Evolutionary conservation across 345 rosid species (phyloP).

Genomic region (Heritiera littoralis): DNA sequence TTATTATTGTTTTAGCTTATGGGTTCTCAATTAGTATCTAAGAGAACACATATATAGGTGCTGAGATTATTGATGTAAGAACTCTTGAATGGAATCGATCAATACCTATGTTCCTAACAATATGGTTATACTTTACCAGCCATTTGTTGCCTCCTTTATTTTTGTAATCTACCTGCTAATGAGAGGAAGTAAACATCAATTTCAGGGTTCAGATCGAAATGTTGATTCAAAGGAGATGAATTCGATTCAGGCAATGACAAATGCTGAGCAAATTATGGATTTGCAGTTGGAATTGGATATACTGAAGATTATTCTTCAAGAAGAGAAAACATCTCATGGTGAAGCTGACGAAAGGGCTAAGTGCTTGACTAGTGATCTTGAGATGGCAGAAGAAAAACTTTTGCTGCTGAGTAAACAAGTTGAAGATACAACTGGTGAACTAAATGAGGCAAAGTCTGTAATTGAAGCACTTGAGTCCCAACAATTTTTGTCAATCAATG

Average conservation of each 20-base stretch:
- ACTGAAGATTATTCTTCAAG: conserved; percentile 70
- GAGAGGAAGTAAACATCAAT: conserved; percentile 8
- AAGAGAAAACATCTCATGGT: conserved; percentile 59
- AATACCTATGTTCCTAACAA: neutral
- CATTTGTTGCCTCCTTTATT: conserved; percentile 13
- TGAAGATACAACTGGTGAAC: conserved; percentile 49
- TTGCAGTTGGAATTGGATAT: conserved; percentile 89
- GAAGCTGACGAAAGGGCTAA: conserved; percentile 49
- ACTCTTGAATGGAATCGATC: neutral
- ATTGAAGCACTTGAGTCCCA: conserved; percentile 86
- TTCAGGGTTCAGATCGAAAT: conserved; percentile 44
- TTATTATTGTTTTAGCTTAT: neutral
- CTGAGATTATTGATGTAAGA: neutral
- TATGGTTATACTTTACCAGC: conserved; percentile 12
- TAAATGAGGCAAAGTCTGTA: conserved; percentile 64
- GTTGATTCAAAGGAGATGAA: conserved; percentile 28
- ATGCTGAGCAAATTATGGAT: conserved; percentile 65
- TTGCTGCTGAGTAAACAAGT: conserved; percentile 42
- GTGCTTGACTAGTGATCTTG: conserved; percentile 56
- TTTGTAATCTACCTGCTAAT: conserved; percentile 2
- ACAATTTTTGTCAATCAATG: conserved; percentile 61
- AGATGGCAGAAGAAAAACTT: conserved; percentile 44
- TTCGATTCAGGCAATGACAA: conserved; percentile 39
- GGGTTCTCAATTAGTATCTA: neutral
- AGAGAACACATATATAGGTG: neutral